Conservation (phyloP, 441 rosid species). For the Codiaeum variegatum region DNA sequence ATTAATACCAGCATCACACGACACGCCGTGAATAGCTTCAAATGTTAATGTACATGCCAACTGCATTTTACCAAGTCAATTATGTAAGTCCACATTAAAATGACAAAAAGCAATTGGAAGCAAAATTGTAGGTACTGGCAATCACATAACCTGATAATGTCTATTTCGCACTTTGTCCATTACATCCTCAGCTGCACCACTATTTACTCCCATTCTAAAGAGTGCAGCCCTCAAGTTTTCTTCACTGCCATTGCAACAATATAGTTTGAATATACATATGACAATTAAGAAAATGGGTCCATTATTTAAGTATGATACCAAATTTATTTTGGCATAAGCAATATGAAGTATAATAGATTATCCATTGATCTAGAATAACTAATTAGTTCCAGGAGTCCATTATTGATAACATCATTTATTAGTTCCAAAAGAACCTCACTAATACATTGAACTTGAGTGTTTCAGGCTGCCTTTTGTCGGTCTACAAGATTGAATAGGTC, state of each 20-base stretch:
- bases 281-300: not conserved
- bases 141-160: slow-evolving; percentile 71
- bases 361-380: not conserved
- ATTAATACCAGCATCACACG: slow-evolving; percentile 82
- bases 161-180: slow-evolving; percentile 75
- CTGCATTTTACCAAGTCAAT: slow-evolving; percentile 37
- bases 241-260: slow-evolving; percentile 41
- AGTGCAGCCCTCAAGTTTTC: slow-evolving; percentile 88
- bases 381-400: not conserved
- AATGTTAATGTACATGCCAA: slow-evolving; percentile 91
- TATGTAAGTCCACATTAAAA: not conserved
- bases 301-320: not conserved
- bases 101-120: not conserved
- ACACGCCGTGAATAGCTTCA: slow-evolving; percentile 70
- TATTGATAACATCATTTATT: not conserved
- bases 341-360: not conserved
- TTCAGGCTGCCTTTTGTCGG: not conserved
- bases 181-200: slow-evolving; percentile 62
- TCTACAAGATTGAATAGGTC: not conserved
- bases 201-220: slow-evolving; percentile 67
- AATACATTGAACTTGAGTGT: not conserved
- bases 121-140: slow-evolving; percentile 5
- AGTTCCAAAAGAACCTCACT: not conserved
- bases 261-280: not conserved
- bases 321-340: not conserved